Base-by-base conservation (phyloP, 345 rosid species). In the Dipteronia dyeriana region DNA sequence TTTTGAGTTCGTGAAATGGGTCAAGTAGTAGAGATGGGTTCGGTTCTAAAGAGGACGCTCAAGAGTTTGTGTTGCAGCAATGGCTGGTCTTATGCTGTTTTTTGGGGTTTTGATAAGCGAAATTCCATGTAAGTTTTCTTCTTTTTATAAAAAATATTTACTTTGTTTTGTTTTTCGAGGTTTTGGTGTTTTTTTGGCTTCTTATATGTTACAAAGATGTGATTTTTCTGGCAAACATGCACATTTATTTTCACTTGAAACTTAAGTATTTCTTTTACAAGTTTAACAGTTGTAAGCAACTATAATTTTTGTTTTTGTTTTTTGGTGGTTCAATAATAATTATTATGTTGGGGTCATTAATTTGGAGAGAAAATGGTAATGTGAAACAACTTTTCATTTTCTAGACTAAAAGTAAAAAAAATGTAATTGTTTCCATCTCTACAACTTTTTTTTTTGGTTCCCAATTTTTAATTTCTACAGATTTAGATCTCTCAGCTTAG, bases 51-150 rank as follows among this genome's bases (percentile, higher is more conserved):
- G 90, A 87, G 84, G 84, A 84, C 22, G 74, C 87, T 93, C 22
- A 85, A 85, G 87, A 83, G 76, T 51, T 88, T 93, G 74, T 95
- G 97, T 85, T 79, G 89, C 81, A 85, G 84, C 68, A 81, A 91
- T 87, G 97, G 97, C 16, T 95, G 98, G 99, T 92, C 92, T 84
- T 91, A 86, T 78, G 97, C 89, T 22, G 88, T 93, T 60, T 88
- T 90, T 61, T 95, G 99, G 99, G 34, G 92, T 73, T 86, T 86
- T 80, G 90, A 93, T 85, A 87, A 85, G 56, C 79, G 82, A 79
- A 90, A 91, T 81, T 81, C 91, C 84, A 89, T 91, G 99, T 95
- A 81, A 86, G 78, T 66, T 54, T 66, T 1, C 13, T 57, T n/a
- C 1, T 34, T 34, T 4, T 34, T 34, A 34, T 34, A 34, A 34